These are phyloP conservation scores for Cystofilobasidium capitatum DNA, from an alignment of 768 basidiomycete genomes.

Conservation along the genomic window DNA sequence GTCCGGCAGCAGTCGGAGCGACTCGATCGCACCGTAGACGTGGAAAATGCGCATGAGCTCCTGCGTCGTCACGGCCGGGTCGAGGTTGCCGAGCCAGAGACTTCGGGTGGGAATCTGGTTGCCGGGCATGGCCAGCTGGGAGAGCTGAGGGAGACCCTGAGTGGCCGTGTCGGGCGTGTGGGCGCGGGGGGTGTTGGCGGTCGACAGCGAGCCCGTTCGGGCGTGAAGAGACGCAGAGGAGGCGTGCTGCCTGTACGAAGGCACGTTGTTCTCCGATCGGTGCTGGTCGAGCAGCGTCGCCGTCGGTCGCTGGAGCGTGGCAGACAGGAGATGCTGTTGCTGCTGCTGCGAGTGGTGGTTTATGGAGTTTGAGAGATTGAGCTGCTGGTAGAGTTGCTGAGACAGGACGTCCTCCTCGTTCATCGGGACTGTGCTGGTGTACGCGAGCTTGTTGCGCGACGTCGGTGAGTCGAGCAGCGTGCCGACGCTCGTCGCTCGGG, in stretches of 20 bases:
- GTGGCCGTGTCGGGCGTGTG: slow-evolving; percentile 33
- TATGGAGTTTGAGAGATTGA: not conserved
- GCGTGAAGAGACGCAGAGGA: slow-evolving; percentile 20
- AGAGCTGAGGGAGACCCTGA: slow-evolving; percentile 55
- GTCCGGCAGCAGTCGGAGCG: slow-evolving; percentile 84
- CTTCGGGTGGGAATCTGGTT: slow-evolving; percentile 84
- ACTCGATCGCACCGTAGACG: slow-evolving; percentile 94
- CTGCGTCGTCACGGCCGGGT: slow-evolving; percentile 85
- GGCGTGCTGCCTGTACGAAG: slow-evolving; percentile 28
- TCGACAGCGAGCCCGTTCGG: slow-evolving; percentile 28
- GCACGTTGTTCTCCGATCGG: slow-evolving; percentile 25
- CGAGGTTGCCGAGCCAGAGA: slow-evolving; percentile 96
- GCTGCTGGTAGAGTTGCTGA: not conserved
- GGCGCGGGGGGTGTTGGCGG: slow-evolving; percentile 46
- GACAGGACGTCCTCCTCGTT: slow-evolving; percentile 5
- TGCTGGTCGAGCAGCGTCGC: slow-evolving; percentile 15
- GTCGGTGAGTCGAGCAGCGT: slow-evolving; percentile 31
- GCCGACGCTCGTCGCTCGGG: slow-evolving; percentile 39
- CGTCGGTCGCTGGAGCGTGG: slow-evolving; percentile 10
- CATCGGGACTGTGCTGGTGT: not conserved
- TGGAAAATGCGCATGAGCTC: slow-evolving; percentile 93
- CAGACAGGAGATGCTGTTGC: not conserved
- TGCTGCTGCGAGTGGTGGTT: not conserved
- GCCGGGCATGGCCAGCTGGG: slow-evolving; percentile 22
- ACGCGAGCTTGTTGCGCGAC: slow-evolving; percentile 10